These are phyloP conservation scores for Salix exigua DNA, from an alignment of 345 rosid species.

Conservation along the genomic window DNA sequence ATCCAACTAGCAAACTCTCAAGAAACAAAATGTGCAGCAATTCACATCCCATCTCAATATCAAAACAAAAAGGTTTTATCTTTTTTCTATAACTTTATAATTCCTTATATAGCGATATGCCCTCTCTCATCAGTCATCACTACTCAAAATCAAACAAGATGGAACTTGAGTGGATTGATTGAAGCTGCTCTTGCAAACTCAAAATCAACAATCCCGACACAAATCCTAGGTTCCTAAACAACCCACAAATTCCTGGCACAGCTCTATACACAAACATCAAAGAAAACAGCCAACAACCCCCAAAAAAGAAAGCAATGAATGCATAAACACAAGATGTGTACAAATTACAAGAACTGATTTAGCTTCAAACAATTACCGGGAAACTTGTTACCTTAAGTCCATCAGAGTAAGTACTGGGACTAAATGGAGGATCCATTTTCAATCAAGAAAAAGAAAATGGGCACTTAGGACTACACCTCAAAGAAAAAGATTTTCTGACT, in stretches of 20 bases:
- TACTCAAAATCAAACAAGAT: too few species aligned
- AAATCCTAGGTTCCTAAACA: too few species aligned
- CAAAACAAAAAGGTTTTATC: not conserved
- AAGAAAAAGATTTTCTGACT: not conserved
- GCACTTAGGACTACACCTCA: not conserved
- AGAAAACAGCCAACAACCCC: not conserved
- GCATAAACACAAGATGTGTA: not conserved
- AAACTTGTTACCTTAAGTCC: conserved; percentile 19
- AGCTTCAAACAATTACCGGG: not conserved
- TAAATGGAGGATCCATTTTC: conserved; percentile 18
- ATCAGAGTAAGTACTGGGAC: conserved; percentile 4
- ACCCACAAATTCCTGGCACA: too few species aligned
- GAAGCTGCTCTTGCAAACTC: too few species aligned
- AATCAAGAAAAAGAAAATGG: not conserved
- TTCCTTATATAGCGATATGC: not conserved
- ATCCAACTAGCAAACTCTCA: not conserved
- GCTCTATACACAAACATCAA: too few species aligned
- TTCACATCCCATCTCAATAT: not conserved
- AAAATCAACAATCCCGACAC: too few species aligned
- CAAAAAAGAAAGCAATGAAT: not conserved
- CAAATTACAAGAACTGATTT: not conserved
- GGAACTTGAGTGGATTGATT: too few species aligned
- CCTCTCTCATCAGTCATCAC: too few species aligned
- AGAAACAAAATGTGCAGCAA: not conserved
- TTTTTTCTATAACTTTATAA: not conserved